phyloP scores from a whole-genome alignment of 2,329 filamentous ascomycete genomes.

The Xylariaceae sp. region DNA sequence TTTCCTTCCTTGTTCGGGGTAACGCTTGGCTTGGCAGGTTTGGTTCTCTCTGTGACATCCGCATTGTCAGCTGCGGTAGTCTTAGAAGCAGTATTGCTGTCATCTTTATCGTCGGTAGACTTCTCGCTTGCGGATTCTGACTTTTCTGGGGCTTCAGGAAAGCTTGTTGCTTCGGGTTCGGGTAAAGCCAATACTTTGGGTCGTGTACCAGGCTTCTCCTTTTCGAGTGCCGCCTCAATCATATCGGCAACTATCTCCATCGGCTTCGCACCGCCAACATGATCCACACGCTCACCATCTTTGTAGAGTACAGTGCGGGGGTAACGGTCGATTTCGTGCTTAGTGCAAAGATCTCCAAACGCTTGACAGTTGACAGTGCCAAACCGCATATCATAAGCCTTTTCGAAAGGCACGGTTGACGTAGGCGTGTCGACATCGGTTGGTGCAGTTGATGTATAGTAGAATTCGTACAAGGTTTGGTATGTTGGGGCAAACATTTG shows the following conservation, averaged over 20 bases:
- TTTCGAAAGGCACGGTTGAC: constrained; percentile 63
- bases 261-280: constrained; percentile 69
- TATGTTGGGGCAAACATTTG: constrained; percentile 79
- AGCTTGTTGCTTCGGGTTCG: constrained; percentile 67
- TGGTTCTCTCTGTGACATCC: constrained; percentile 36
- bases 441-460: constrained; percentile 82
- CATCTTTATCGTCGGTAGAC: constrained; percentile 34
- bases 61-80: constrained; percentile 29
- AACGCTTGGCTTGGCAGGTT: constrained; percentile 59
- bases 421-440: constrained; percentile 60
- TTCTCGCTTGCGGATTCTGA: constrained; percentile 37
- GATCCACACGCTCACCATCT: constrained; percentile 72
- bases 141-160: constrained; percentile 43
- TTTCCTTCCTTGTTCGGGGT: constrained; percentile 77
- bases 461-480: constrained; percentile 95
- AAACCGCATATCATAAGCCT: constrained; percentile 90
- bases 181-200: constrained; percentile 73
- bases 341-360: constrained; percentile 77
- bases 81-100: constrained; percentile 23
- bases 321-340: constrained; percentile 71
- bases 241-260: constrained; percentile 71
- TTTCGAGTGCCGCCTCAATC: constrained; percentile 79
- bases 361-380: constrained; percentile 85
- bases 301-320: constrained; percentile 83
- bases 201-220: constrained; percentile 80